Evolutionary conservation across 2,329 filamentous ascomycete genomes (phyloP), one percentile per base, ranked within the genome.

Genomic region (Verticillium zaregamsianum): DNA sequence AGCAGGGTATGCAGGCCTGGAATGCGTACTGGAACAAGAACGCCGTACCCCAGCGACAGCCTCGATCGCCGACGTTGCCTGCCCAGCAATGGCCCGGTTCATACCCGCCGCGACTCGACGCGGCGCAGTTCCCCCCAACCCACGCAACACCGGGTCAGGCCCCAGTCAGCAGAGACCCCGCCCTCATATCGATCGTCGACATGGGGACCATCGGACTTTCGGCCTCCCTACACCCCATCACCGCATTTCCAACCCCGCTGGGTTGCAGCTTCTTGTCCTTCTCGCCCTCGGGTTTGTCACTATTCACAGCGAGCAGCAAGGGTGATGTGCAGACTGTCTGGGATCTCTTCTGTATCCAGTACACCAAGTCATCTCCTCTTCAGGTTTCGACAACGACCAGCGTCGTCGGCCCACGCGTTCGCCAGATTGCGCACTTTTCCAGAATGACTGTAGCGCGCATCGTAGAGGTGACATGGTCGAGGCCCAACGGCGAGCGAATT

Each of bases 381-480:
- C 86, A 88, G 68, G 76, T 79, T 52, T 72, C 80, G 55, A 80
- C 76, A 15, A 55, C 68, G 6, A 81, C 78, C 61, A 76, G 71
- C 17, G 76, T 73, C 35, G 73, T 74, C 17, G 82, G 85, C 0
- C 83, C 84, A 6, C 80, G 85, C 61, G 91, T 97, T 35, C 89
- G 93, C 57, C 92, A 97, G 72, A 83, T 97, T 63, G 92, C 93
- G 8, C 88, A 93, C 63, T 97, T 96, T 71, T 91, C 92, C 23
- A 88, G 95, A 49, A 90, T 97, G 85, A 98, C 94, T 2, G 90
- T 94, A 57, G 92, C 95, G 3, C 90, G 91, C 60, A 92, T 98
- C 61, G 86, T 97, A 25, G 94, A 97, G 70, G 91, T 97, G 52
- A 87, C 88, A 3, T 99, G 95, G 95, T 90, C 90, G 2, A 84